phyloP scores from a whole-genome alignment of 768 basidiomycete genomes.

The Cystofilobasidium ferigula region DNA sequence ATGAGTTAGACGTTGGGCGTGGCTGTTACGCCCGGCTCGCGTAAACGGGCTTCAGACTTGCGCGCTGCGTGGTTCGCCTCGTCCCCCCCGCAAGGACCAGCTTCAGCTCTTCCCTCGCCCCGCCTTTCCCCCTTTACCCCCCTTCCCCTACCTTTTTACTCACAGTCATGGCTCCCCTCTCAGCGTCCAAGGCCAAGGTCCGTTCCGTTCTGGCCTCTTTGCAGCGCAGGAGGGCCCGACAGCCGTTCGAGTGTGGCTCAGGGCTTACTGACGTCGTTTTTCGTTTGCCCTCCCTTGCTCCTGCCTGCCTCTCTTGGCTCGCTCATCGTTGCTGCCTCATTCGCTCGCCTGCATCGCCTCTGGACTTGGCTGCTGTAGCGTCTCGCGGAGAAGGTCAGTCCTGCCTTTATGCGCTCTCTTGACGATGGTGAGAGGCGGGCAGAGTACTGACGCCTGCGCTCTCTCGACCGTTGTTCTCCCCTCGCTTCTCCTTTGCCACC shows the following conservation, averaged over 20 bases:
- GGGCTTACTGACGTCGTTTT: slow-evolving; percentile 6
- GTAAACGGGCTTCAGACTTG: too few species aligned
- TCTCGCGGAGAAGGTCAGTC: slow-evolving; percentile 14
- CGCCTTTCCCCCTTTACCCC: too few species aligned
- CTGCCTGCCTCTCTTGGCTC: background rate
- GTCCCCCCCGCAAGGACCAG: too few species aligned
- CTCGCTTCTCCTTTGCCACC: background rate
- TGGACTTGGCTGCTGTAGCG: background rate
- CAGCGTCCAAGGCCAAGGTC: slow-evolving; percentile 25
- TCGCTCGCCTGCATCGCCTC: too few species aligned
- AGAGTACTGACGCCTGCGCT: background rate
- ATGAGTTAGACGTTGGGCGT: too few species aligned
- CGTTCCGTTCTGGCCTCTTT: background rate
- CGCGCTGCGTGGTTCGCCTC: too few species aligned
- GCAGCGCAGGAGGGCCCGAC: too few species aligned
- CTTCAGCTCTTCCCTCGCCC: too few species aligned
- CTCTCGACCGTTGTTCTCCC: background rate
- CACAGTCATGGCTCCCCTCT: slow-evolving; percentile 24
- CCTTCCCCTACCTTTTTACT: too few species aligned
- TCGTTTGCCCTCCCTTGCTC: background rate
- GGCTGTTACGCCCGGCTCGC: too few species aligned
- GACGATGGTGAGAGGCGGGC: background rate
- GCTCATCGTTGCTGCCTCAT: background rate
- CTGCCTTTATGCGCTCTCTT: background rate
- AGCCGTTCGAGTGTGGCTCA: too few species aligned